Base-by-base conservation (phyloP, 1,139 yeast species). In the Groenewaldozyma auringiensis region DNA sequence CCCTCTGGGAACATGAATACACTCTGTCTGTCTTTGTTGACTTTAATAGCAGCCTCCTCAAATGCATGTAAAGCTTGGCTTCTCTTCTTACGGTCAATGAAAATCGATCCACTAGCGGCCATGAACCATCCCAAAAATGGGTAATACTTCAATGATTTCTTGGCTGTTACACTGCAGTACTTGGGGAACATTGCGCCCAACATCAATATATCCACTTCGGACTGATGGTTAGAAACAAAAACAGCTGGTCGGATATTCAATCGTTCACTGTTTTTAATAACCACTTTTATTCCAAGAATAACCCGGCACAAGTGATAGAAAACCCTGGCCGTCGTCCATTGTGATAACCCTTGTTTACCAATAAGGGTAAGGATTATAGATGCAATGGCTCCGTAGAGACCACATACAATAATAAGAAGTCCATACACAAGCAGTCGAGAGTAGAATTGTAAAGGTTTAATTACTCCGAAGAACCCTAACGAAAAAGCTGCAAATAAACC, bases 81-180 rank as follows among this genome's bases (percentile, higher is more conserved):
- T 48, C 87, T 78, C 62, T 80, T 81, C n/a, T 79, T 70, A 61
- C 99, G 79, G 63, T 92, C 95, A 50, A 92, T 72, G 66, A 92
- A 92, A 58, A 89, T 83, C 1, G 97, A 83, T 11, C 96, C 96
- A 52, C 94, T 81, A 18, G 88, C 74, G 21, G 79, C 62, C 98
- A 92, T 82, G 67, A 88, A 92, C 97, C 96, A 89, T 8, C 99
- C 99, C 56, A 92, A 72, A 59, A 94, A 76, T n/a, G 99, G 99
- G 41, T 86, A 72, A 60, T 78, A 87, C 59, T 84, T 81, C 58
- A 92, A 74, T 3, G 86, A 82, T 62, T 78, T 81, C 66, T 92
- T 92, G 35, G 96, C 94, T 1, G 98, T 92, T 41, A 94, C 96
- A 6, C 94, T 83, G 67, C 89, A 87, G 43, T 87, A 88, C 37